Evolutionary conservation across 2,329 filamentous ascomycete genomes (phyloP).

Genomic region (Fusarium sp.): DNA sequence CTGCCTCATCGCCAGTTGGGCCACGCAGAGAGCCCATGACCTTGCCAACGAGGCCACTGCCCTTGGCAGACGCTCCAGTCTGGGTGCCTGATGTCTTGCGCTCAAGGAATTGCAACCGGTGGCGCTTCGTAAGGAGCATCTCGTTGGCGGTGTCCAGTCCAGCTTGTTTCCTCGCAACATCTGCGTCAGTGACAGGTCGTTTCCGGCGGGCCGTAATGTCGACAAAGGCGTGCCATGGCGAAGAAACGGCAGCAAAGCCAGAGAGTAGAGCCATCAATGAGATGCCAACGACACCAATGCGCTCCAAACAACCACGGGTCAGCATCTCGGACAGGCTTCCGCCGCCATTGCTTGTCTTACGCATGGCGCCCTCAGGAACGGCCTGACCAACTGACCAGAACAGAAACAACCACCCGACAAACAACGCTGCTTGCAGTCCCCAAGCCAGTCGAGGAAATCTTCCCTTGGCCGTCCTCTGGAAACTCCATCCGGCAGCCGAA

Average conservation of each 20-base stretch:
- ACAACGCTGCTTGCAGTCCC: conserved; percentile 68
- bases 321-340: conserved; percentile 51
- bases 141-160: conserved; percentile 82
- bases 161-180: conserved; percentile 79
- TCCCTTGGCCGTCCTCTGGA: conserved; percentile 65
- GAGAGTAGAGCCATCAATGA: conserved; percentile 88
- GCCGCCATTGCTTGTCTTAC: conserved; percentile 37
- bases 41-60: conserved; percentile 72
- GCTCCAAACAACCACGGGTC: conserved; percentile 66
- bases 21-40: conserved; percentile 76
- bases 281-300: conserved; percentile 86
- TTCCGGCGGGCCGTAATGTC: conserved; percentile 61
- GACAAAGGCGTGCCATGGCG: conserved; percentile 84
- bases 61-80: conserved; percentile 38
- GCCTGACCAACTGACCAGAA: conserved; percentile 81
- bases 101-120: conserved; percentile 74
- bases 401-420: conserved; percentile 72
- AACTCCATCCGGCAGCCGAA: conserved; percentile 66
- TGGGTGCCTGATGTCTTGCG: conserved; percentile 60
- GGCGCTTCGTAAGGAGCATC: conserved; percentile 79
- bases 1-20: conserved; percentile 65
- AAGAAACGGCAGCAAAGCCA: conserved; percentile 87
- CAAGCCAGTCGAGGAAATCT: conserved; percentile 68
- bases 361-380: conserved; percentile 57
- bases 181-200: conserved; percentile 73